Evolutionary conservation across 768 basidiomycete species (phyloP), one percentile per base, ranked within the genome.

Genomic region (Psilocybe sp.): DNA sequence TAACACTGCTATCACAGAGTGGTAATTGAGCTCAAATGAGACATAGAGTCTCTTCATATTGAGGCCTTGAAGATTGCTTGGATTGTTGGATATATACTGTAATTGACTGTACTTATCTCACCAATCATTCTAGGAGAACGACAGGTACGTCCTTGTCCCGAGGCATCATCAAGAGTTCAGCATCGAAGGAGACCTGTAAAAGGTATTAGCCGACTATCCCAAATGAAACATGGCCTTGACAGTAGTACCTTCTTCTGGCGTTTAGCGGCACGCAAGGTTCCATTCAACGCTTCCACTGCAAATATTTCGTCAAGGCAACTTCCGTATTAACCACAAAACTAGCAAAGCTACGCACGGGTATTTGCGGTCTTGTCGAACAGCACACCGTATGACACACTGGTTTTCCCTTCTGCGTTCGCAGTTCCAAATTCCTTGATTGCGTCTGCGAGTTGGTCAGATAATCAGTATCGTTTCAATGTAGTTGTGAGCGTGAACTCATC

Each of bases 221-320:
- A 40, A n/a, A 2, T 2, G 35, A 6, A 32, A 32, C 5, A 23
- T 11, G 1, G 15, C n/a, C 15, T 43, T 54, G n/a, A n/a, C n/a
- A n/a, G n/a, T n/a, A n/a, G 34, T 51, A 74, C 76, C 70, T 73
- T 75, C 58, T 74, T 76, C 59, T 76, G 73, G 42, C 67, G 61
- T 54, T 75, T 77, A 1, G 76, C 74, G 5, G 74, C 67, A 18
- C 76, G 68, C 10, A 78, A 56, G 1, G 75, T 77, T 13, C 77
- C 77, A 47, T 77, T 77, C 50, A 78, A 59, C 0, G 77, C 77
- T 57, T 79, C 77, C 42, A 79, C 77, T 78, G 44, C 3, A 19
- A 41, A 46, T 10, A 5, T 38, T 38, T 32, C 43, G 47, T 49
- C 12, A 46, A 40, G 31, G 31, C 13, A 39, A 8, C 34, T 39